A percentile compares a stretch with the other conserved stretches of the same genome.
Evolutionary conservation across 176 grass and related monocot genomes (phyloP).

Genomic region (Saccharum spontaneum): DNA sequence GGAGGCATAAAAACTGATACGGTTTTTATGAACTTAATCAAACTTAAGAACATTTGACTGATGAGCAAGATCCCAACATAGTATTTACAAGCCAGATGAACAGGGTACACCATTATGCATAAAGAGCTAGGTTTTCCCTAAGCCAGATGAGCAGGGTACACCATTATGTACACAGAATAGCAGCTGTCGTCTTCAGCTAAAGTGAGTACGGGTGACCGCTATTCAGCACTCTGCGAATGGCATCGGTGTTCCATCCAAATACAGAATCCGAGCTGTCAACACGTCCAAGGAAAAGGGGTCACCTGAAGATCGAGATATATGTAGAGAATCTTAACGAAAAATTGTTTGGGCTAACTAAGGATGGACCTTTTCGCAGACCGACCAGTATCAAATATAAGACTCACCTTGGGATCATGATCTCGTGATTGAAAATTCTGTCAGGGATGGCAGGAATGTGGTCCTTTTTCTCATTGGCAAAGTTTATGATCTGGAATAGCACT

Average conservation of each 20-base stretch:
- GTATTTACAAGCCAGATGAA: slow-evolving; percentile 25
- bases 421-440: slow-evolving; percentile 86
- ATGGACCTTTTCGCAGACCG: background rate
- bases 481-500: slow-evolving; percentile 85
- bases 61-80: background rate
- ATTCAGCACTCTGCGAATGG: slow-evolving; percentile 60
- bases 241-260: slow-evolving; percentile 68
- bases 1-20: background rate
- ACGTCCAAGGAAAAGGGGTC: slow-evolving; percentile 70
- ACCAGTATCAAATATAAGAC: background rate
- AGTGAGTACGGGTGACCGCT: slow-evolving; percentile 67
- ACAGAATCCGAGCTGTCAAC: slow-evolving; percentile 78
- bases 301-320: slow-evolving; percentile 78
- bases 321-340: slow-evolving; percentile 45
- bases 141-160: slow-evolving; percentile 2
- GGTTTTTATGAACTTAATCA: background rate
- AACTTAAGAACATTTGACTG: background rate
- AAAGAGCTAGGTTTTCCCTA: background rate
- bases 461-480: slow-evolving; percentile 90
- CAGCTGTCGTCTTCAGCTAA: slow-evolving; percentile 1
- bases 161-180: background rate
- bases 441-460: slow-evolving; percentile 80
- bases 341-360: slow-evolving; percentile 10
- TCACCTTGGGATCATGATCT: slow-evolving; percentile 88
- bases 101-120: slow-evolving; percentile 11